Percentiles rank a stretch among this genome's conserved stretches.
These are phyloP conservation scores for Annona squamosa DNA, from an alignment of 164 flowering plant genomes.

Conservation along the genomic window DNA sequence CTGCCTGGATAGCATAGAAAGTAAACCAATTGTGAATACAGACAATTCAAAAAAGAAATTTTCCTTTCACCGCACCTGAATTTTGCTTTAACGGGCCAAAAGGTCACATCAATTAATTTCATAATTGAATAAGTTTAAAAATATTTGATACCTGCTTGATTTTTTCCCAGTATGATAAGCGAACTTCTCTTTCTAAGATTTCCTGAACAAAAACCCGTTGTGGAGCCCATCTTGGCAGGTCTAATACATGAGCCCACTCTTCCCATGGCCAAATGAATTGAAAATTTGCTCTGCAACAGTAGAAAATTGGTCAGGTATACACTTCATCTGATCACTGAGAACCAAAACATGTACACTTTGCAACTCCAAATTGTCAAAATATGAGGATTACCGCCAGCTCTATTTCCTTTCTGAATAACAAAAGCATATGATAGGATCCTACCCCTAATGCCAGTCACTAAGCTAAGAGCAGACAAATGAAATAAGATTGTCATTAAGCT, in stretches of 20 bases:
- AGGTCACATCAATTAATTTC: neutral
- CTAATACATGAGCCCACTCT: constrained; percentile 91
- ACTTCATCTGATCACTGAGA: neutral
- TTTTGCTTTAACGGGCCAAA: neutral
- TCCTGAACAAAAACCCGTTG: constrained; percentile 97
- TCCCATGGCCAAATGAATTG: constrained; percentile 99
- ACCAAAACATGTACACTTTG: neutral
- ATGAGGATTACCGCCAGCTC: neutral
- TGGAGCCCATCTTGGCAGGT: constrained; percentile 97
- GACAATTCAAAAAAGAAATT: neutral
- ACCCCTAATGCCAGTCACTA: neutral
- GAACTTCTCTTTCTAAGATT: constrained; percentile 94
- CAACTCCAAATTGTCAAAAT: neutral
- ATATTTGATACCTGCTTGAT: constrained; percentile 75
- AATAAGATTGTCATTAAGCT: neutral
- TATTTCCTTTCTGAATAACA: neutral
- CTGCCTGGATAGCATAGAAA: neutral
- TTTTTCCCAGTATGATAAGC: constrained; percentile 97
- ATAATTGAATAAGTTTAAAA: neutral
- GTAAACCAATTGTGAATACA: neutral
- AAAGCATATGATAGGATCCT: neutral
- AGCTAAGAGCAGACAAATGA: neutral
- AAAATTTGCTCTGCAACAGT: constrained; percentile 75
- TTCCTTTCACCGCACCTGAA: neutral
- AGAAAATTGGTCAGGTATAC: neutral